Percentiles rank a stretch among this genome's conserved stretches.
phyloP scores from a whole-genome alignment of 2,329 filamentous ascomycete genomes.

The Ophiobolus disseminans region DNA sequence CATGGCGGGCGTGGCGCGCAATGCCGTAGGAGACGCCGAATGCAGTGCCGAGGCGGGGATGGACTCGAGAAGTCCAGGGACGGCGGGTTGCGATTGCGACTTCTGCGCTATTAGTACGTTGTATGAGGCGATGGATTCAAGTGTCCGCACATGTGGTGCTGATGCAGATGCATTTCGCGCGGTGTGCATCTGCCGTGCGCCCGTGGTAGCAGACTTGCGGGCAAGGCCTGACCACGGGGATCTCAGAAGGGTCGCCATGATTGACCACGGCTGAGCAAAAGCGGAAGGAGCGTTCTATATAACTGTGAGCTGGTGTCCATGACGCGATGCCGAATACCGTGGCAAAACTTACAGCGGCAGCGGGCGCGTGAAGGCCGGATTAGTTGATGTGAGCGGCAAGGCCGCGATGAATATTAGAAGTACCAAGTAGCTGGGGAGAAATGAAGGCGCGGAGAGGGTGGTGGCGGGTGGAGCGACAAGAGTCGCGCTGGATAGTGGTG shows the following conservation, averaged over 20 bases:
- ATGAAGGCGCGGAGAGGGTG: constrained; percentile 26
- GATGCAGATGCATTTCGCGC: constrained; percentile 9
- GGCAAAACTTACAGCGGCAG: constrained; percentile 55
- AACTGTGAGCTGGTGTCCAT: constrained; percentile 24
- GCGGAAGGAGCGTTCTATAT: constrained; percentile 54
- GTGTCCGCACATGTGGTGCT: constrained; percentile 5
- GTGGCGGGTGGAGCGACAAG: constrained; percentile 26
- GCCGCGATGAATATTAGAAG: constrained; percentile 31
- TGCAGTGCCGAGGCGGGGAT: constrained; percentile 29
- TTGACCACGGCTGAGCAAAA: constrained; percentile 49
- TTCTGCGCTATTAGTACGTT: constrained; percentile 15
- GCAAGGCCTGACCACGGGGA: constrained; percentile 42
- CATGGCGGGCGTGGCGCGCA: constrained; percentile 17
- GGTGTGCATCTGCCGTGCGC: constrained; percentile 30
- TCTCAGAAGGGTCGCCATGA: constrained; percentile 48
- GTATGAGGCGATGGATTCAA: neutral
- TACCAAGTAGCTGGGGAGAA: constrained; percentile 27
- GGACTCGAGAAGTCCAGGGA: constrained; percentile 34
- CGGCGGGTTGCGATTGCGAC: constrained; percentile 11
- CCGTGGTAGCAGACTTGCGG: constrained; percentile 27
- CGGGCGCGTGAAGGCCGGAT: constrained; percentile 62
- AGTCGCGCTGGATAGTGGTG: constrained; percentile 23
- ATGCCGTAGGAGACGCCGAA: constrained; percentile 12
- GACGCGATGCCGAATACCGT: constrained; percentile 31
- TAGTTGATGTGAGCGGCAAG: constrained; percentile 38